A percentile compares a stretch with the other conserved stretches of the same genome.
Evolutionary conservation across 306 rosid species (phyloP).

Genomic region (Ormosia emarginata): DNA sequence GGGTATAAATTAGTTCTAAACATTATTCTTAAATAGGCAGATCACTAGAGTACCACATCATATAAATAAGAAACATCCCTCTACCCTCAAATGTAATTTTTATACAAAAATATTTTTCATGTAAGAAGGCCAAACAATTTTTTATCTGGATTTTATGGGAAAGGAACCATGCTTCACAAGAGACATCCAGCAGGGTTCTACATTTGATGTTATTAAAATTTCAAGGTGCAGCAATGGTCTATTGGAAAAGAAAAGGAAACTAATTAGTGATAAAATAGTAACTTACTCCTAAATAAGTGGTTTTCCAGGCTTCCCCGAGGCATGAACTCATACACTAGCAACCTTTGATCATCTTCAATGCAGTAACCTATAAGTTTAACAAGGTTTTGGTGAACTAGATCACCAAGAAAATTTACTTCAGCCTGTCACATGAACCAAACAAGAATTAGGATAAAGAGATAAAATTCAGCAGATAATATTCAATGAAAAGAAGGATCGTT

Average conservation of each 20-base stretch:
- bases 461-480: neutral
- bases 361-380: conserved; percentile 96
- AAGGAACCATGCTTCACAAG: conserved; percentile 5
- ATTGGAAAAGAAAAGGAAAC: neutral
- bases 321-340: conserved; percentile 95
- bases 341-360: conserved; percentile 92
- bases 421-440: conserved; percentile 59
- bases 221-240: neutral
- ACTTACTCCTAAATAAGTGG: conserved; percentile 92
- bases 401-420: conserved; percentile 92
- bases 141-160: neutral
- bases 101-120: neutral
- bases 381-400: conserved; percentile 81
- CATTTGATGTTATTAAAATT: neutral
- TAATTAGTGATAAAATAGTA: neutral
- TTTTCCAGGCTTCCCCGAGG: conserved; percentile 97
- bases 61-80: neutral
- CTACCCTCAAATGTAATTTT: neutral
- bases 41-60: neutral
- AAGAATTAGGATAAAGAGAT: conserved; percentile 2
- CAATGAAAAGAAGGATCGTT: neutral
- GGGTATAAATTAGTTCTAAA: neutral
- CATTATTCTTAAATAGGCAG: neutral
- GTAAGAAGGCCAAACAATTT: neutral
- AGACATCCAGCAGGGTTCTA: neutral